phyloP scores from a whole-genome alignment of 2,329 filamentous ascomycete species.

The Sclerotinia sclerotiorum region DNA sequence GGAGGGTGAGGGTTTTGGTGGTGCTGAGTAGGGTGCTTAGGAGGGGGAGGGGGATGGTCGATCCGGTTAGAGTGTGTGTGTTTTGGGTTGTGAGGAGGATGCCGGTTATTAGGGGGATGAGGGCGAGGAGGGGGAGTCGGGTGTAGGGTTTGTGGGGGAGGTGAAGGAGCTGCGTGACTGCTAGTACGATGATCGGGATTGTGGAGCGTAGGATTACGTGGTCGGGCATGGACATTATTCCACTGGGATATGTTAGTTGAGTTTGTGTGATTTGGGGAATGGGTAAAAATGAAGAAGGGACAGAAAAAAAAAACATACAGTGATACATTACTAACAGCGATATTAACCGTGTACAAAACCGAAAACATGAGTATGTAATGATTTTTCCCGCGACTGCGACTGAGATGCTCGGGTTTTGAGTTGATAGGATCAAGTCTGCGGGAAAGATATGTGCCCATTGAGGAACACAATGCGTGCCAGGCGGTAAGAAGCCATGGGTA shows the following conservation, averaged over 20 bases:
- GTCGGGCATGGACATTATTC: slow-evolving; percentile 63
- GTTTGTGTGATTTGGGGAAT: not conserved
- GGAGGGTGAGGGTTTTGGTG: slow-evolving; percentile 7
- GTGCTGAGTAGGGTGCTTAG: not conserved
- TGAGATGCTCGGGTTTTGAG: slow-evolving; percentile 51
- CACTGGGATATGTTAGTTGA: slow-evolving; percentile 32
- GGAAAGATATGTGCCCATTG: slow-evolving; percentile 55
- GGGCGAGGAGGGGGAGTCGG: slow-evolving; percentile 56
- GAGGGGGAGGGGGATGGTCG: slow-evolving; percentile 45
- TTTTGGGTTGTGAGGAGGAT: slow-evolving; percentile 57
- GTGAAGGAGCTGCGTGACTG: slow-evolving; percentile 59
- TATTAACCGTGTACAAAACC: slow-evolving; percentile 61
- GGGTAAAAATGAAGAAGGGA: not conserved
- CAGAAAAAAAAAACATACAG: slow-evolving; percentile 43
- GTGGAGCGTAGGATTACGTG: slow-evolving; percentile 64
- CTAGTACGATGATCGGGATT: slow-evolving; percentile 60
- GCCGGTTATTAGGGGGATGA: slow-evolving; percentile 60
- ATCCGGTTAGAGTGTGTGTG: slow-evolving; percentile 54
- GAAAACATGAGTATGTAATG: slow-evolving; percentile 57
- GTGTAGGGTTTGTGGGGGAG: slow-evolving; percentile 53
- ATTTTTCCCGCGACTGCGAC: slow-evolving; percentile 52
- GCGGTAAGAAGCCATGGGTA: slow-evolving; percentile 63
- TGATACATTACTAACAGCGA: slow-evolving; percentile 64
- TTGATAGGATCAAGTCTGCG: slow-evolving; percentile 54
- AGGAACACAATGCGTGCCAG: slow-evolving; percentile 57